Conservation (phyloP, 1,139 yeast genomes). For the Taphrina wiesneri region DNA sequence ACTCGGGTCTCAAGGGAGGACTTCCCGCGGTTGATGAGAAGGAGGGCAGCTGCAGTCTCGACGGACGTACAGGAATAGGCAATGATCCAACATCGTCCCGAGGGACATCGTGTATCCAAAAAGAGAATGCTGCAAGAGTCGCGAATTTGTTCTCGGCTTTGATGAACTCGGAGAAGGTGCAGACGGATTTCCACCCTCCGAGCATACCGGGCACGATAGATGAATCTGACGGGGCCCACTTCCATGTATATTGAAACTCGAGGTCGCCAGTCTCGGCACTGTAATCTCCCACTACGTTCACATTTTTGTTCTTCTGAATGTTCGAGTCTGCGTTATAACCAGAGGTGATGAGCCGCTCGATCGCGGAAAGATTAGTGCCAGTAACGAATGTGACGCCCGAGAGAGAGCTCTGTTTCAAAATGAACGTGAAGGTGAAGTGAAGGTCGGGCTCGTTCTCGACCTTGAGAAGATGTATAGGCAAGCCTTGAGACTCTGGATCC, state of each 20-base stretch:
- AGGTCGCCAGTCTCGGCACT: conserved; percentile 10
- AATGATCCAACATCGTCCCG: conserved; percentile 29
- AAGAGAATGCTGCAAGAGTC: conserved; percentile 45
- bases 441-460: conserved; percentile 21
- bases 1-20: conserved; percentile 11
- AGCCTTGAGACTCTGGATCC: conserved; percentile 30
- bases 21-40: conserved; percentile 19
- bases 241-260: conserved; percentile 23
- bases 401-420: conserved; percentile 33
- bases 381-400: conserved; percentile 46
- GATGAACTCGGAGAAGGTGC: conserved; percentile 48
- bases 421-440: conserved; percentile 23
- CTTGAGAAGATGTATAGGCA: conserved; percentile 24
- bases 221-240: conserved; percentile 30
- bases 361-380: conserved; percentile 43
- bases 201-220: conserved; percentile 21
- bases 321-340: conserved; percentile 50
- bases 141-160: conserved; percentile 46
- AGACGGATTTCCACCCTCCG: conserved; percentile 38
- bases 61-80: conserved; percentile 35
- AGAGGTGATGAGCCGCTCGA: conserved; percentile 46
- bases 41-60: conserved; percentile 29
- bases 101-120: conserved; percentile 43
- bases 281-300: conserved; percentile 23
- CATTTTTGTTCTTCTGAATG: conserved; percentile 40